Evolutionary conservation across 306 rosid genomes (phyloP).

Genomic region (Inga laurina): DNA sequence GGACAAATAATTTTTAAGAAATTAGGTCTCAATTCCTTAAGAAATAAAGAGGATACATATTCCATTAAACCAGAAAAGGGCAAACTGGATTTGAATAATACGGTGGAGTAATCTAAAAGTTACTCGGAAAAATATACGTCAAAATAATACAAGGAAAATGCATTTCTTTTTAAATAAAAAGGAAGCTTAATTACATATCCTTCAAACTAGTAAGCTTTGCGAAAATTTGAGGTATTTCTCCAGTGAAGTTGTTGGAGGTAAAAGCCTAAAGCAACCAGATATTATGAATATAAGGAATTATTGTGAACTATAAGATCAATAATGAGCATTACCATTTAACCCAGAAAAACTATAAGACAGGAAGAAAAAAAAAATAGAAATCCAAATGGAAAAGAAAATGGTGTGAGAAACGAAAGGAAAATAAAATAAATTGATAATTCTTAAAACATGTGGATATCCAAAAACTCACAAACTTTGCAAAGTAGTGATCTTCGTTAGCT

Average conservation of each 20-base stretch:
- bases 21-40: background rate
- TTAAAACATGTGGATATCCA: background rate
- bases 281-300: background rate
- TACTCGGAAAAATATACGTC: too few species aligned
- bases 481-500: constrained; percentile 42
- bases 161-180: too few species aligned
- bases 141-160: too few species aligned
- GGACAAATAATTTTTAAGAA: too few species aligned
- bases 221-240: constrained; percentile 12
- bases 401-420: too few species aligned
- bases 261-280: constrained; percentile 32
- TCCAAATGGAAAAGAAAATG: background rate
- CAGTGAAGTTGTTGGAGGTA: background rate
- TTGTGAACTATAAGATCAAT: background rate
- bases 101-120: too few species aligned
- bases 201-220: too few species aligned
- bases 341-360: background rate
- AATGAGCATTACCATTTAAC: background rate
- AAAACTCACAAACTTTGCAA: constrained; percentile 67
- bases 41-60: background rate
- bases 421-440: too few species aligned
- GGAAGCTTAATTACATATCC: too few species aligned
- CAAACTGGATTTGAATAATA: too few species aligned
- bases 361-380: too few species aligned
- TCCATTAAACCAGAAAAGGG: too few species aligned